Base-by-base conservation (phyloP, 495 filamentous ascomycete genomes). In the Xanthoparmelia taractica region DNA sequence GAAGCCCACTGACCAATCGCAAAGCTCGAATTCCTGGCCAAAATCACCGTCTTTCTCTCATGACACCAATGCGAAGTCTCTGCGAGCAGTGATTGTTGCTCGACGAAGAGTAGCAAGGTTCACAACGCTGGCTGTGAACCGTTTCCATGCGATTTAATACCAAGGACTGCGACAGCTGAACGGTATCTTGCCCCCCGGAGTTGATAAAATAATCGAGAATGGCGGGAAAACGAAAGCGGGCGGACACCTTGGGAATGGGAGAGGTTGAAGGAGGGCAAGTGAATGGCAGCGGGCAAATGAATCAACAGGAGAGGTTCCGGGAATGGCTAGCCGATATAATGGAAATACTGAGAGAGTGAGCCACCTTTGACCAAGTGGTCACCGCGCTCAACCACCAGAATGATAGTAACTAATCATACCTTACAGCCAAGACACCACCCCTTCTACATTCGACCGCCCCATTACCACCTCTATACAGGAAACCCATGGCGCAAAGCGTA, bases 401-500 rank as follows among this genome's bases (percentile, higher is more conserved):
- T 20, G 20, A 54, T 56, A n/a, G 23, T 64, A 18, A 68, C 25
- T 17, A 23, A n/a, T 17, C 7, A 20, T 20, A 31, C 25, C 36
- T 52, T 29, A 25, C 36, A 71, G 67, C 36, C 52, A 67, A 31
- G 65, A 71, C 43, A 65, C 55, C 29, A 64, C 59, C 10, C 67
- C 69, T 55, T 71, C 69, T 12, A 67, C 64, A 8, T 63, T 71
- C 50, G 61, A 71, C 27, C 58, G 43, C 59, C 54, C 58, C 3
- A 65, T 69, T 23, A 31, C 38, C 37, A 36, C 63, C 10, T 45
- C 36, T 5, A 45, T 31, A 29, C 20, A 54, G 23, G 59, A 25
- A 34, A 10, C 50, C 25, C 61, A 64, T 37, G 56, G 62, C 27
- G 59, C 77, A 23, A 83, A 83, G 65, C 77, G 79, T 67, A 72